Evolutionary conservation across 768 basidiomycete species (phyloP).

Genomic region (Cyclocybe cylindracea): DNA sequence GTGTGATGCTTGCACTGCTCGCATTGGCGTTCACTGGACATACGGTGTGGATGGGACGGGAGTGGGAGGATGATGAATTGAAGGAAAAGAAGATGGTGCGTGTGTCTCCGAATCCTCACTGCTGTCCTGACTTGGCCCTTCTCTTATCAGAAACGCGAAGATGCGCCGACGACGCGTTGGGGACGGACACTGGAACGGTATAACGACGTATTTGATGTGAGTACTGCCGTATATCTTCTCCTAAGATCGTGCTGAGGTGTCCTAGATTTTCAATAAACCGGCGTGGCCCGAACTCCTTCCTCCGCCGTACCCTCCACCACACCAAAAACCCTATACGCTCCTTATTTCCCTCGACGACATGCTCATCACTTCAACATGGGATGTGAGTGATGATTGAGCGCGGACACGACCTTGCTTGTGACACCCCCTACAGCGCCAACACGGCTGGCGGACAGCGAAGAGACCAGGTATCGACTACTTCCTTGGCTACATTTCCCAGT

Average conservation of each 20-base stretch:
- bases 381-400: conserved; percentile 58
- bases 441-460: conserved; percentile 98
- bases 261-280: conserved; percentile 90
- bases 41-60: conserved; percentile 69
- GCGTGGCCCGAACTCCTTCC: conserved; percentile 92
- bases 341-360: conserved; percentile 91
- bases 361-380: conserved; percentile 91
- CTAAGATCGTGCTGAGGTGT: not conserved
- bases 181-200: conserved; percentile 65
- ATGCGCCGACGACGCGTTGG: conserved; percentile 63
- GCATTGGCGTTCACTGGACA: conserved; percentile 57
- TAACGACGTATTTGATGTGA: conserved; percentile 67
- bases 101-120: conserved; percentile 7
- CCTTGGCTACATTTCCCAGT: conserved; percentile 94
- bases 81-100: conserved; percentile 62
- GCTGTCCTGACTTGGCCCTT: not conserved
- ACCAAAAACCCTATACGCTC: conserved; percentile 90
- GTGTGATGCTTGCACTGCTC: conserved; percentile 55
- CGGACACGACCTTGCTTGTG: not conserved
- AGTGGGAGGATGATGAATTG: conserved; percentile 78
- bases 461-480: conserved; percentile 98
- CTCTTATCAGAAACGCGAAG: conserved; percentile 49
- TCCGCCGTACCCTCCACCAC: conserved; percentile 76
- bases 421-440: conserved; percentile 60
- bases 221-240: conserved; percentile 21